Percentiles rank a stretch among this genome's conserved stretches.
phyloP scores from a whole-genome alignment of 1,284 basidiomycete species.

The Calocybe gambosa region DNA sequence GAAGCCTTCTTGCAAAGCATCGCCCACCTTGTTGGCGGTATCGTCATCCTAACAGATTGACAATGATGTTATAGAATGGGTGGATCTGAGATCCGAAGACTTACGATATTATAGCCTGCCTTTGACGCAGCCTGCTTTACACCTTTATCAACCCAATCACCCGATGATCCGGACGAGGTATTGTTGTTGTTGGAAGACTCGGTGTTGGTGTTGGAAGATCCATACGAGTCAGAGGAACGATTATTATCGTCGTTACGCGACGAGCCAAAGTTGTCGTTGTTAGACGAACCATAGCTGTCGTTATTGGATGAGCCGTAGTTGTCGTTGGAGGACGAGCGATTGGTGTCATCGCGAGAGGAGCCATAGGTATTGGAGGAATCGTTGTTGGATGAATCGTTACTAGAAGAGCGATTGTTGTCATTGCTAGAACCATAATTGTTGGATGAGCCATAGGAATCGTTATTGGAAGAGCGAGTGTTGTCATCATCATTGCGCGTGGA shows the following conservation, averaged over 20 bases:
- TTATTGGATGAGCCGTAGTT: conserved; percentile 17
- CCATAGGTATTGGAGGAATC: conserved; percentile 13
- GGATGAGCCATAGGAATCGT: conserved; percentile 12
- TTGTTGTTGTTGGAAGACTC: conserved; percentile 10
- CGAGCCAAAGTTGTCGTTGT: conserved; percentile 12
- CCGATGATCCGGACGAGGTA: conserved; percentile 3
- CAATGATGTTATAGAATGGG: too few relatives aligned
- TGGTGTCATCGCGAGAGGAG: conserved; percentile 9
- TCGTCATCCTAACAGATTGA: conserved; percentile 20
- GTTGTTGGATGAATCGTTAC: conserved; percentile 10
- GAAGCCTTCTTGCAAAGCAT: conserved; percentile 30
- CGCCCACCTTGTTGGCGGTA: conserved; percentile 32
- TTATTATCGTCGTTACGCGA: conserved; percentile 13
- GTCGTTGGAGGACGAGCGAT: conserved; percentile 18
- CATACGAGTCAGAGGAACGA: conserved; percentile 13
- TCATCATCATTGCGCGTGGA: conserved; percentile 19
- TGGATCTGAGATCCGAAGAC: conserved; percentile 15
- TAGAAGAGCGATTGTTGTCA: conserved; percentile 18
- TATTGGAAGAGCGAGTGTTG: conserved; percentile 15
- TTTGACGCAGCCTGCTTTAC: conserved; percentile 35
- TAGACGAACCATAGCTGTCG: conserved; percentile 16
- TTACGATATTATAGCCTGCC: conserved; percentile 42
- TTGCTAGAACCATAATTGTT: conserved; percentile 15
- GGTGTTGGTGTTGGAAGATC: conserved; percentile 4
- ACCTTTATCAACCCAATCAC: conserved; percentile 36